These are phyloP conservation scores for Lithospermum erythrorhizon DNA, from an alignment of 257 asterid species.

Conservation along the genomic window DNA sequence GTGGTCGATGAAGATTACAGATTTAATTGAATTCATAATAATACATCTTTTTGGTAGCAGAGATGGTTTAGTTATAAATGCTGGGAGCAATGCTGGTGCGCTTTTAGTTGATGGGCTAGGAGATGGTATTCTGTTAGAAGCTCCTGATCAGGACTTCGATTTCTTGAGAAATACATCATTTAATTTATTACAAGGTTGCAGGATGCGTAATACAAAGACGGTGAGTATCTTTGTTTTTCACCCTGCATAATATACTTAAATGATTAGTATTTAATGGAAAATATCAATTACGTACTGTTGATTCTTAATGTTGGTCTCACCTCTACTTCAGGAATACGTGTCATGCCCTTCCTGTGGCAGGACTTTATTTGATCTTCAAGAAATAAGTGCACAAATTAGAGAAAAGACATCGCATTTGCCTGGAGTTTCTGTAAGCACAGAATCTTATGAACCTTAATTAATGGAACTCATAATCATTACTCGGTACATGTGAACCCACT, in stretches of 20 bases:
- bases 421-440: slow-evolving; percentile 79
- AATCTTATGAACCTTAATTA: slow-evolving; percentile 9
- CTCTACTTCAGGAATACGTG: slow-evolving; percentile 69
- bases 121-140: slow-evolving; percentile 84
- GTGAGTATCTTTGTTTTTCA: slow-evolving; percentile 27
- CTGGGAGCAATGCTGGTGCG: slow-evolving; percentile 85
- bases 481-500: background rate
- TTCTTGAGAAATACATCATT: slow-evolving; percentile 84
- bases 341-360: slow-evolving; percentile 99
- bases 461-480: background rate
- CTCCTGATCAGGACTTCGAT: slow-evolving; percentile 75
- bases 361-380: slow-evolving; percentile 96
- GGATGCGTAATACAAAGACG: slow-evolving; percentile 98
- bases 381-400: slow-evolving; percentile 86
- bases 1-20: slow-evolving; percentile 7
- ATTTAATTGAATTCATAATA: slow-evolving; percentile 6
- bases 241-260: slow-evolving; percentile 4
- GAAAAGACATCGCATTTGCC: slow-evolving; percentile 94
- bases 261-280: background rate
- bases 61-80: slow-evolving; percentile 87
- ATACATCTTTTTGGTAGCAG: slow-evolving; percentile 25
- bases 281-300: background rate
- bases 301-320: background rate
- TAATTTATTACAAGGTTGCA: slow-evolving; percentile 96
- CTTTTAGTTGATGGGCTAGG: slow-evolving; percentile 97